Conservation (phyloP, 2,329 filamentous ascomycete genomes). For the Tolypocladium cylindrosporum region DNA sequence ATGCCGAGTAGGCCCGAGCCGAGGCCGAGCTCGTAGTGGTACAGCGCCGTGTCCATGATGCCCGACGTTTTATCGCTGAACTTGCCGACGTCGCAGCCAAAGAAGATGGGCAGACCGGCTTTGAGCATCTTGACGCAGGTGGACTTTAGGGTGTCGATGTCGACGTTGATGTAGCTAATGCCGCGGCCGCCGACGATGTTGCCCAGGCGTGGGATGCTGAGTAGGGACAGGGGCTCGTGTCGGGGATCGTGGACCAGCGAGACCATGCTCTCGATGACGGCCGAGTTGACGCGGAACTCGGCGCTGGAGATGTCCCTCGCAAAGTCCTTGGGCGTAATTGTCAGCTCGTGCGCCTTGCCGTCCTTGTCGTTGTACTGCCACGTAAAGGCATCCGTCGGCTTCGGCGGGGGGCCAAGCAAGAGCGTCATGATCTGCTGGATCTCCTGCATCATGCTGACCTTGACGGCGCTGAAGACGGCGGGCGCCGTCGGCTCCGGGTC, state of each 20-base stretch:
- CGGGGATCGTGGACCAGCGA: conserved; percentile 81
- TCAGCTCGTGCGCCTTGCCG: conserved; percentile 52
- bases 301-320: conserved; percentile 55
- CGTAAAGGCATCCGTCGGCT: conserved; percentile 56
- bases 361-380: conserved; percentile 72
- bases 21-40: conserved; percentile 78
- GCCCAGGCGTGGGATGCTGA: conserved; percentile 70
- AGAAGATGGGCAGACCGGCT: conserved; percentile 74
- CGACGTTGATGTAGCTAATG: conserved; percentile 75
- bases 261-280: conserved; percentile 59
- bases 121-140: conserved; percentile 70
- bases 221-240: conserved; percentile 59
- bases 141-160: conserved; percentile 60
- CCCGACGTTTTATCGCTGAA: conserved; percentile 59
- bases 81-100: conserved; percentile 81
- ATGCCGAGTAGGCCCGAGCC: conserved; percentile 64
- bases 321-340: conserved; percentile 60
- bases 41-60: conserved; percentile 70
- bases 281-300: conserved; percentile 47
- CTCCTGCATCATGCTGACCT: conserved; percentile 68
- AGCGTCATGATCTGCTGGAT: conserved; percentile 75
- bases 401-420: conserved; percentile 70
- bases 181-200: conserved; percentile 70
- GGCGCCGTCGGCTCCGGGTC: conserved; percentile 17
- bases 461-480: conserved; percentile 37